A percentile compares a stretch with the other conserved stretches of the same genome.
These are phyloP conservation scores for Chytridiales sp. DNA, from an alignment of 371 early-diverging fungal genomes.

Conservation along the genomic window DNA sequence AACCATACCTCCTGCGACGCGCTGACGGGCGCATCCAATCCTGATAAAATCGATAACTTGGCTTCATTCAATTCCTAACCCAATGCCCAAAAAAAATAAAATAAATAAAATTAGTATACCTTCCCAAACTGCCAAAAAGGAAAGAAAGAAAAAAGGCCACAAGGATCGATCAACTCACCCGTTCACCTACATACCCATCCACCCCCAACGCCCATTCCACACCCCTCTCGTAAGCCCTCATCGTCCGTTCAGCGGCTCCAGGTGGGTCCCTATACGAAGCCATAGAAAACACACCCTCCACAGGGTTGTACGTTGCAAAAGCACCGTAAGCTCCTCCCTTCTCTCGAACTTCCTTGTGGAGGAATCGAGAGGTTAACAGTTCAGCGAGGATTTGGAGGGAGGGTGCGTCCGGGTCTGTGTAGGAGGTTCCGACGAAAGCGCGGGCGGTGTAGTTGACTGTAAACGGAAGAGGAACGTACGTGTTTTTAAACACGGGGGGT, in stretches of 20 bases:
- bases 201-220: conserved; percentile 65
- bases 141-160: conserved; percentile 7
- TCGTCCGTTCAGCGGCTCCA: conserved; percentile 59
- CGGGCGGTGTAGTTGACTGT: conserved; percentile 83
- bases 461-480: conserved; percentile 71
- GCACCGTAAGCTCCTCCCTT: conserved; percentile 97
- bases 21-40: conserved; percentile 80
- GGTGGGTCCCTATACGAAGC: conserved; percentile 92
- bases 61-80: conserved; percentile 81
- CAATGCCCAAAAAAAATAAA: no score
- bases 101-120: conserved; percentile 20
- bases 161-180: conserved; percentile 51
- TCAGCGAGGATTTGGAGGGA: conserved; percentile 72
- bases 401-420: conserved; percentile 77
- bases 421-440: conserved; percentile 75
- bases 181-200: conserved; percentile 29
- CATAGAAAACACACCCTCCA: conserved; percentile 81
- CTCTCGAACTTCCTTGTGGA: conserved; percentile 94
- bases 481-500: conserved; percentile 20
- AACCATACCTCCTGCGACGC: conserved; percentile 67
- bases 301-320: conserved; percentile 71
- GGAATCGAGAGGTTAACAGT: conserved; percentile 76
- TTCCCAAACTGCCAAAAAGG: conserved; percentile 27
- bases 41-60: conserved; percentile 85
- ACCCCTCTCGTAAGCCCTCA: conserved; percentile 66